Conservation (phyloP, 768 basidiomycete genomes). For the Rhodotorula paludigena region DNA sequence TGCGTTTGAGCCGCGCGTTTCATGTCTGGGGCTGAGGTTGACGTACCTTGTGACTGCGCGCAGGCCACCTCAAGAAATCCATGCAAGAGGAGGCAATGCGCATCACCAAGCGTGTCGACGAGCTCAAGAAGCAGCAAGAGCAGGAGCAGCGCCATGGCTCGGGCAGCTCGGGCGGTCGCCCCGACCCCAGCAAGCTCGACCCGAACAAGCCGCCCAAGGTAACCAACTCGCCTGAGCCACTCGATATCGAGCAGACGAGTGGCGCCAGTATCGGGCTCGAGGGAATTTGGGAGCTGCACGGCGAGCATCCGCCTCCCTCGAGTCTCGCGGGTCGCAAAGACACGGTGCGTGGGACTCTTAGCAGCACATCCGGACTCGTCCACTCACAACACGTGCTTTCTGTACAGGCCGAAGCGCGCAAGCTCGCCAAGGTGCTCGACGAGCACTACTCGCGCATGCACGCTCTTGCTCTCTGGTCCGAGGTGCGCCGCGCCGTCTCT, state of each 20-base stretch:
- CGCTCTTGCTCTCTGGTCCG: conserved; percentile 31
- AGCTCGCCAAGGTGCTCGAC: conserved; percentile 33
- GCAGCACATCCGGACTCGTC: no score
- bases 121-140: conserved; percentile 44
- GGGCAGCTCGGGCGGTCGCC: background rate
- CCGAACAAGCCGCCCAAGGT: conserved; percentile 26
- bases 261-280: conserved; percentile 52
- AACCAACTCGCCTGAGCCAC: conserved; percentile 36
- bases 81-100: conserved; percentile 61
- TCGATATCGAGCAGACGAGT: conserved; percentile 42
- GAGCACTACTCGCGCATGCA: conserved; percentile 31
- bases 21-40: background rate
- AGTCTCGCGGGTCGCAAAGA: conserved; percentile 87
- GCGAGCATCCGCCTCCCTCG: conserved; percentile 80
- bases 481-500: background rate
- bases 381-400: background rate
- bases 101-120: conserved; percentile 55
- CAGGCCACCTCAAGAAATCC: conserved; percentile 48
- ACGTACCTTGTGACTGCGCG: background rate
- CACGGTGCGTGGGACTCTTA: conserved; percentile 52
- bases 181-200: conserved; percentile 23
- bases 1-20: conserved; percentile 49
- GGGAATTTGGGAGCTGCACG: conserved; percentile 76
- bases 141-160: conserved; percentile 24
- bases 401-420: conserved; percentile 20